Percentiles rank a stretch among this genome's conserved stretches.
Evolutionary conservation across 371 early-diverging fungal species (phyloP).

Genomic region (Apophysomyces variabilis): DNA sequence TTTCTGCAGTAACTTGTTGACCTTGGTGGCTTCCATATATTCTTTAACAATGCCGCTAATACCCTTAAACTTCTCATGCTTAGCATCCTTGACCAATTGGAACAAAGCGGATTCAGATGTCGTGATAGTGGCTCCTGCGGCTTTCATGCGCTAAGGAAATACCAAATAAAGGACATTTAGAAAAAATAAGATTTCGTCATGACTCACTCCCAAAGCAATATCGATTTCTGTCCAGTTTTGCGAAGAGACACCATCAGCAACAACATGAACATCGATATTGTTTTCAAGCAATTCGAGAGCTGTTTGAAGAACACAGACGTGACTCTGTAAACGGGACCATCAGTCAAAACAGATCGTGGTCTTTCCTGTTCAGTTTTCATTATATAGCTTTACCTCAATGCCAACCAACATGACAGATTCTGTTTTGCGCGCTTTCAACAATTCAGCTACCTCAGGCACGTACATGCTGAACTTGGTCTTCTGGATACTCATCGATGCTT

Average conservation of each 20-base stretch:
- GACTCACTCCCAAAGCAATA: conserved; percentile 80
- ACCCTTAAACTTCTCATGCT: conserved; percentile 78
- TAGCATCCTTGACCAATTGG: conserved; percentile 85
- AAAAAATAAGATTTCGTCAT: conserved; percentile 3
- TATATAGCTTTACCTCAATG: conserved; percentile 70
- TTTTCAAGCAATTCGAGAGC: conserved; percentile 84
- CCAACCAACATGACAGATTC: conserved; percentile 88
- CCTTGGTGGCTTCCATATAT: conserved; percentile 61
- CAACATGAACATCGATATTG: conserved; percentile 80
- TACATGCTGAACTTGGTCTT: conserved; percentile 96
- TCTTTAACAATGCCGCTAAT: conserved; percentile 86
- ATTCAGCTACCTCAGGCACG: conserved; percentile 65
- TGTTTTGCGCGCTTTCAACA: conserved; percentile 59
- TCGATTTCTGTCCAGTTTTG: conserved; percentile 83
- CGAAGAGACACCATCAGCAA: conserved; percentile 92
- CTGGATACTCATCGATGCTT: conserved; percentile 54
- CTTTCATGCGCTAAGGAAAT: conserved; percentile 62
- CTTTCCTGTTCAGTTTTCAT: too few relatives aligned
- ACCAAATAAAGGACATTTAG: background rate
- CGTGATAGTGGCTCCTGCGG: conserved; percentile 80
- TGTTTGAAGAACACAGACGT: conserved; percentile 95
- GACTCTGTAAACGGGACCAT: conserved; percentile 58
- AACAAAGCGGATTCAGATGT: conserved; percentile 93
- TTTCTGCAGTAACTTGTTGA: conserved; percentile 67
- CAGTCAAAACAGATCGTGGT: background rate